A percentile compares a stretch with the other conserved stretches of the same genome.
phyloP scores from a whole-genome alignment of 2,329 filamentous ascomycete species.

The Curvularia spicifera region DNA sequence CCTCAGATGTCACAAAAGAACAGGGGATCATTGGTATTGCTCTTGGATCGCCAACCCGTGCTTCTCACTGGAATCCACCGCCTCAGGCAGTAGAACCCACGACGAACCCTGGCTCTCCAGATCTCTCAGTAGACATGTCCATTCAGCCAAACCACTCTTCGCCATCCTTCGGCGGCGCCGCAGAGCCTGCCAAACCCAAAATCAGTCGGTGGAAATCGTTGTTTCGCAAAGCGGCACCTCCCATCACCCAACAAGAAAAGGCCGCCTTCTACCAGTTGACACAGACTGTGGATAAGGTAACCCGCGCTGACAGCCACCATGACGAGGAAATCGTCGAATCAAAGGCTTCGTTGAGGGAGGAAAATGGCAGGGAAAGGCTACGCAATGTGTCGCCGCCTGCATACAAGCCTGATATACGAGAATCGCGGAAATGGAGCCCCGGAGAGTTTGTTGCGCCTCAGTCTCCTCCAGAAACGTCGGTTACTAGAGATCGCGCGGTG shows the following conservation, averaged over 20 bases:
- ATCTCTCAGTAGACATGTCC: constrained; percentile 20
- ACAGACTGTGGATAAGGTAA: constrained; percentile 27
- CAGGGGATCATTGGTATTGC: constrained; percentile 50
- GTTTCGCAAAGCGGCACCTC: constrained; percentile 43
- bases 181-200: constrained; percentile 42
- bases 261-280: constrained; percentile 47
- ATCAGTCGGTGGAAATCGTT: constrained; percentile 50
- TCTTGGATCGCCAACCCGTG: constrained; percentile 47
- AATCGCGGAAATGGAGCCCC: constrained; percentile 37
- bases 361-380: constrained; percentile 28
- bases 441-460: constrained; percentile 20
- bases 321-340: constrained; percentile 36
- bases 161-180: constrained; percentile 16
- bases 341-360: constrained; percentile 19
- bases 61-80: constrained; percentile 38
- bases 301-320: constrained; percentile 44
- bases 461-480: constrained; percentile 16
- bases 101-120: constrained; percentile 5
- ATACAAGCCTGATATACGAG: constrained; percentile 40
- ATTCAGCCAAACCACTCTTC: constrained; percentile 15
- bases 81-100: constrained; percentile 27
- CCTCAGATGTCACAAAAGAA: constrained; percentile 37
- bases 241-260: constrained; percentile 32
- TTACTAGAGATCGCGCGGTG: constrained; percentile 27
- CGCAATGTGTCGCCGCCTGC: constrained; percentile 33